These are phyloP conservation scores for Poa pratensis DNA, from an alignment of 176 grass and related monocot genomes.

Conservation along the genomic window DNA sequence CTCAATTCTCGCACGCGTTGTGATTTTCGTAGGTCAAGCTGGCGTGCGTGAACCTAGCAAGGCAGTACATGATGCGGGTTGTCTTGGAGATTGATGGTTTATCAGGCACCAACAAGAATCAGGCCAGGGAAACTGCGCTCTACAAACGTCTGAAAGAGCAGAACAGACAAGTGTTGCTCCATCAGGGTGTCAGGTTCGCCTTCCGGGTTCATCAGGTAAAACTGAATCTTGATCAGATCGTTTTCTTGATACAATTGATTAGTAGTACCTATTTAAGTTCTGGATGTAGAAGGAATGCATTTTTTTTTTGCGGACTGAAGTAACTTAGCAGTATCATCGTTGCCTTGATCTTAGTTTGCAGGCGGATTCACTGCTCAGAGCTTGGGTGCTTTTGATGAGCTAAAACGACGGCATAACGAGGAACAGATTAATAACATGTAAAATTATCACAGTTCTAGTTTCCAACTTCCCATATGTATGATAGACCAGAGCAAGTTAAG, in stretches of 20 bases:
- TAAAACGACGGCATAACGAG: conserved; percentile 48
- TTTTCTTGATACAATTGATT: not conserved
- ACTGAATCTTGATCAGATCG: not conserved
- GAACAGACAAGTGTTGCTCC: conserved; percentile 67
- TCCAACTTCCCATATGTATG: not conserved
- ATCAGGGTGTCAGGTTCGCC: conserved; percentile 76
- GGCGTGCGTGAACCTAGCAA: conserved; percentile 70
- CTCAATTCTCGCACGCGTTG: not conserved
- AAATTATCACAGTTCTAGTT: not conserved
- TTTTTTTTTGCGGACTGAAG: not conserved
- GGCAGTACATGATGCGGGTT: conserved; percentile 69
- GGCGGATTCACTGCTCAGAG: conserved; percentile 62
- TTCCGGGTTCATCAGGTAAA: conserved; percentile 75
- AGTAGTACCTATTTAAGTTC: not conserved
- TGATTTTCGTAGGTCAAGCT: conserved; percentile 63
- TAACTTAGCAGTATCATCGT: not conserved
- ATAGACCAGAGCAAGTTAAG: not conserved
- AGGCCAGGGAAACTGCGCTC: conserved; percentile 1
- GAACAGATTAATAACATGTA: not conserved
- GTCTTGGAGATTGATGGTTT: conserved; percentile 60
- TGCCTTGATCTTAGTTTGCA: conserved; percentile 47
- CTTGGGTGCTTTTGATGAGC: conserved; percentile 58
- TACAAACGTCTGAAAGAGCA: conserved; percentile 50
- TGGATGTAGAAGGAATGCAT: not conserved
- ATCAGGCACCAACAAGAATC: not conserved